A percentile compares a stretch with the other conserved stretches of the same genome.
Evolutionary conservation across 768 basidiomycete genomes (phyloP).

Genomic region (Tylopilus balloui): DNA sequence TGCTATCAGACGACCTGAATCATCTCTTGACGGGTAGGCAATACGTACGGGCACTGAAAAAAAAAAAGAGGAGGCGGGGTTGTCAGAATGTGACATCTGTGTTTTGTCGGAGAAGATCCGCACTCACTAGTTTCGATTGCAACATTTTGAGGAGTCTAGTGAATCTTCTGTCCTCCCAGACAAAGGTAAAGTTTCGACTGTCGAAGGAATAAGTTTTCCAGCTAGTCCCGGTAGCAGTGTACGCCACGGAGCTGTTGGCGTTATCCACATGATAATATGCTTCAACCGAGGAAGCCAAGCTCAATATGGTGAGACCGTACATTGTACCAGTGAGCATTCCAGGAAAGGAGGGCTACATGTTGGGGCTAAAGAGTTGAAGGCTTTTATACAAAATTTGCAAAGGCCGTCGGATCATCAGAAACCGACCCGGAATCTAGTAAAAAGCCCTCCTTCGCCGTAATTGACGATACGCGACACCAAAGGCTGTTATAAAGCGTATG

Average conservation of each 20-base stretch:
- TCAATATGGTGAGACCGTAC: not conserved
- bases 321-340: not conserved
- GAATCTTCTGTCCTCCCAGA: not conserved
- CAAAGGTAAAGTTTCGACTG: conserved; percentile 6
- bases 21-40: not conserved
- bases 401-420: not conserved
- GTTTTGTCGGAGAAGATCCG: not conserved
- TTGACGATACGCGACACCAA: not conserved
- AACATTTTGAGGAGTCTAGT: conserved; percentile 12
- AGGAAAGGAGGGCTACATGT: not conserved
- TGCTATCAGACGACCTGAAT: not conserved
- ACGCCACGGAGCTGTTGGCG: conserved; percentile 6
- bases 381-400: not conserved
- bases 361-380: not conserved
- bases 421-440: not conserved
- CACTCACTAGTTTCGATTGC: conserved; percentile 15
- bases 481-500: not conserved
- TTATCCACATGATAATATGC: conserved; percentile 17
- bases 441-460: not conserved
- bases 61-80: too few relatives aligned
- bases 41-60: conserved; percentile 10
- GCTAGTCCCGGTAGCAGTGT: not conserved
- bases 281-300: not conserved
- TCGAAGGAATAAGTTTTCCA: conserved; percentile 7
- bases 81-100: not conserved